Percentiles rank a stretch among this genome's conserved stretches.
These are phyloP conservation scores for Chaetomiaceae sp. DNA, from an alignment of 2,329 filamentous ascomycete genomes.

Conservation along the genomic window DNA sequence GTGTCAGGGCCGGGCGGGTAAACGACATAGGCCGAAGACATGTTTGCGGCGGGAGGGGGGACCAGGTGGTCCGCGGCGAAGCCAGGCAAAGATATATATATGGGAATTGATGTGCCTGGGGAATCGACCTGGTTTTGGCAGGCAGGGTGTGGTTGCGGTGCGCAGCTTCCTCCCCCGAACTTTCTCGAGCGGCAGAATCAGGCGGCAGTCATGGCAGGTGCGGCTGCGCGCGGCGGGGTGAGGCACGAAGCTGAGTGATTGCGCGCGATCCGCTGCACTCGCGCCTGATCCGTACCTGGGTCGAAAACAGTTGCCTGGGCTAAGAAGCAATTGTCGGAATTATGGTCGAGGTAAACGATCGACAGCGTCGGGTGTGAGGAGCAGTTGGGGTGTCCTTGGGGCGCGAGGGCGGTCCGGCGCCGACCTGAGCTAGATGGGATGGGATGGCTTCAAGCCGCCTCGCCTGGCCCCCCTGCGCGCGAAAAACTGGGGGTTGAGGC, in stretches of 20 bases:
- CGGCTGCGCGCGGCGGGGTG: conserved; percentile 10
- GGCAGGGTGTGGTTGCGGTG: conserved; percentile 5
- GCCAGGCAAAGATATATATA: conserved; percentile 15
- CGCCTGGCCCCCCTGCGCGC: background rate
- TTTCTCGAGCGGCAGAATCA: conserved; percentile 9
- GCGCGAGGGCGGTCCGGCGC: too few species aligned
- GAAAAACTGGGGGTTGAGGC: conserved; percentile 17
- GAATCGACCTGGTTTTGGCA: background rate
- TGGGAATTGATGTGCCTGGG: background rate
- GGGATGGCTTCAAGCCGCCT: too few species aligned
- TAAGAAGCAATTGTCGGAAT: too few species aligned
- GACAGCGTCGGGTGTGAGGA: background rate
- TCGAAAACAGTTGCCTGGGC: too few species aligned
- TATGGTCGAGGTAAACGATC: background rate
- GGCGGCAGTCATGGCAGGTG: conserved; percentile 21
- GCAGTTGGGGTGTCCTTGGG: background rate
- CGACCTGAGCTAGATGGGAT: too few species aligned
- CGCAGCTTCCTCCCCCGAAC: conserved; percentile 6
- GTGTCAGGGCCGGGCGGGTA: conserved; percentile 25
- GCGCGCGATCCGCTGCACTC: background rate
- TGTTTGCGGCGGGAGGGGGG: conserved; percentile 19
- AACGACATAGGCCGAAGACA: conserved; percentile 28
- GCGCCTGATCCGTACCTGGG: too few species aligned
- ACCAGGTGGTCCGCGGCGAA: conserved; percentile 9
- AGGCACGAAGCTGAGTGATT: conserved; percentile 4